phyloP scores from a whole-genome alignment of 2,329 filamentous ascomycete genomes.

The Fusarium duplospermum region DNA sequence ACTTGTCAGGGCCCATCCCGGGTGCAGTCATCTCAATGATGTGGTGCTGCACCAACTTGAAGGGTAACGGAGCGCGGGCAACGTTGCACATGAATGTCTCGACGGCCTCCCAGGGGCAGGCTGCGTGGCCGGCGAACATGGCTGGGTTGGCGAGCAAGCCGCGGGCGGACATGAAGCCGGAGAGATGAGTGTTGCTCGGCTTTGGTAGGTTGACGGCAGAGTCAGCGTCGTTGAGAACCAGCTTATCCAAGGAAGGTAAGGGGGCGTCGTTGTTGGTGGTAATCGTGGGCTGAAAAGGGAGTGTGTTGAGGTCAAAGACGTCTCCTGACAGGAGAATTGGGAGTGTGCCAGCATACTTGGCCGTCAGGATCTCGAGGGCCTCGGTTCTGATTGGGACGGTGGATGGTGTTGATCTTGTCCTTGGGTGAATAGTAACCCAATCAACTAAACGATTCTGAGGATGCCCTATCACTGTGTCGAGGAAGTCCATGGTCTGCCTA shows the following conservation, averaged over 20 bases:
- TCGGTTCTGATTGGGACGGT: conserved; percentile 71
- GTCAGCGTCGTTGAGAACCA: conserved; percentile 42
- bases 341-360: conserved; percentile 63
- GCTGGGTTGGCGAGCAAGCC: conserved; percentile 76
- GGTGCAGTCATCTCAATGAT: conserved; percentile 74
- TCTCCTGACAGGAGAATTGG: conserved; percentile 78
- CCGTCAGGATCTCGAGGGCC: conserved; percentile 67
- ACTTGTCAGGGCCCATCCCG: conserved; percentile 65
- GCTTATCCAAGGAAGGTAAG: conserved; percentile 42
- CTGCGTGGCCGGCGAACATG: conserved; percentile 67
- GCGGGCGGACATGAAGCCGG: conserved; percentile 77
- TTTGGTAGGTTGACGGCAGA: conserved; percentile 27
- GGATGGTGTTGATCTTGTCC: conserved; percentile 71
- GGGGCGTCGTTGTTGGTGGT: conserved; percentile 40
- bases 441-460: conserved; percentile 65
- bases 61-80: conserved; percentile 68
- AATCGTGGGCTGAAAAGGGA: conserved; percentile 56
- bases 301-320: conserved; percentile 67
- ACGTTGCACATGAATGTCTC: conserved; percentile 71
- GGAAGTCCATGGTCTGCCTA: conserved; percentile 69
- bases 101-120: conserved; percentile 72
- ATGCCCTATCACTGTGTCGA: conserved; percentile 70
- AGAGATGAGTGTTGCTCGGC: conserved; percentile 61
- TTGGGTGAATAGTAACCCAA: conserved; percentile 77
- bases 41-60: conserved; percentile 74